Conservation (phyloP, 2,329 filamentous ascomycete genomes). For the Calonectria fujianensis region DNA sequence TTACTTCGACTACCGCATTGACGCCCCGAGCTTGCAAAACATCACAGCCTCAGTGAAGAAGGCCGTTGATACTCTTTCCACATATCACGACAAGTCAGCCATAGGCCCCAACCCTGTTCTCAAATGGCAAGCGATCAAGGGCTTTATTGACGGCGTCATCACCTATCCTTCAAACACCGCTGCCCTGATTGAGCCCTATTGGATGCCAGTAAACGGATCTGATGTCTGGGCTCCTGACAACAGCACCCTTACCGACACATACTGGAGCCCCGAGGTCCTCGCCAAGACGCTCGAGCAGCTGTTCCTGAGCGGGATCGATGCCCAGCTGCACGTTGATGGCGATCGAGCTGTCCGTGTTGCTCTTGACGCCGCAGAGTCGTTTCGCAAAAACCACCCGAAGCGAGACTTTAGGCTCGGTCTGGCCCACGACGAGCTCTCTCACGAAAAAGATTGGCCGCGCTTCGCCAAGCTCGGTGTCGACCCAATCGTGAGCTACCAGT, state of each 20-base stretch:
- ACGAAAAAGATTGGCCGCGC: slow-evolving; percentile 45
- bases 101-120: slow-evolving; percentile 48
- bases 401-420: slow-evolving; percentile 45
- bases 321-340: slow-evolving; percentile 52
- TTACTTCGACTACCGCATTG: slow-evolving; percentile 55
- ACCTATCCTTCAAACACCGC: slow-evolving; percentile 55
- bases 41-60: slow-evolving; percentile 43
- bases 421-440: slow-evolving; percentile 46
- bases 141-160: slow-evolving; percentile 55
- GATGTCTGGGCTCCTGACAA: slow-evolving; percentile 49
- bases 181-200: slow-evolving; percentile 54
- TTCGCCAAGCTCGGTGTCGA: slow-evolving; percentile 48
- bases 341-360: slow-evolving; percentile 52
- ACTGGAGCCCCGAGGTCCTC: slow-evolving; percentile 52
- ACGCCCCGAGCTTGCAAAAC: slow-evolving; percentile 45
- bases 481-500: slow-evolving; percentile 48
- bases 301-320: slow-evolving; percentile 49
- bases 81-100: slow-evolving; percentile 41
- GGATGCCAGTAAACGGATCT: slow-evolving; percentile 47
- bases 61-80: slow-evolving; percentile 34
- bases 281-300: slow-evolving; percentile 50
- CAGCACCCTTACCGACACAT: slow-evolving; percentile 52
- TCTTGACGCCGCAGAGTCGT: slow-evolving; percentile 50
- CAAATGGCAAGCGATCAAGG: slow-evolving; percentile 56
- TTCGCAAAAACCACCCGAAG: slow-evolving; percentile 41